These are phyloP conservation scores for Spergularia bocconei DNA, from an alignment of 148 eudicot genomes.

Conservation along the genomic window DNA sequence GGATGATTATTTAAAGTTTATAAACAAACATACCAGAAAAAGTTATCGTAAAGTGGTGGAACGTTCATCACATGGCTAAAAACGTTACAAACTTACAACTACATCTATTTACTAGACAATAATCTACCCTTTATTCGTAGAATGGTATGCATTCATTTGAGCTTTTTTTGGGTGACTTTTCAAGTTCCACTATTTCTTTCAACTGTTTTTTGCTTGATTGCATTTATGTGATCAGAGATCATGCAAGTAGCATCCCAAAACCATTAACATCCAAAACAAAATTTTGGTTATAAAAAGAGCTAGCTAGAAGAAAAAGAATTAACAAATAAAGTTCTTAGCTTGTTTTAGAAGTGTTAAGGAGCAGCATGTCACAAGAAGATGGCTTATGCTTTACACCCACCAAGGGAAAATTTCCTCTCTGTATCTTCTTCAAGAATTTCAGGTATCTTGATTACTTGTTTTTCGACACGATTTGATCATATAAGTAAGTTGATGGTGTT, in stretches of 20 bases:
- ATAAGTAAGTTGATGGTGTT: neutral
- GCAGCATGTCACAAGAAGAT: slow-evolving; percentile 41
- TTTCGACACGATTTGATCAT: neutral
- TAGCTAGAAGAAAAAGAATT: neutral
- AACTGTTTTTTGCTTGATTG: slow-evolving; percentile 2
- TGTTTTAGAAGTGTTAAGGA: neutral
- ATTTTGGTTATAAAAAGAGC: neutral
- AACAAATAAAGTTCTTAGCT: slow-evolving; percentile 2
- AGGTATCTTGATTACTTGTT: slow-evolving; percentile 30
- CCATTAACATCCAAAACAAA: neutral
- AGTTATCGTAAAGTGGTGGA: no score
- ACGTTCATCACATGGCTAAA: no score
- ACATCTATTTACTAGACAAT: no score
- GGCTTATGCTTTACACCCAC: slow-evolving; percentile 31
- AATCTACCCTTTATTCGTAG: no score
- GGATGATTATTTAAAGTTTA: neutral
- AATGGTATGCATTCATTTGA: neutral
- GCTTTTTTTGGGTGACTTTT: neutral
- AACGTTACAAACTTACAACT: no score
- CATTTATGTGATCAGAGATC: neutral
- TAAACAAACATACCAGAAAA: no score
- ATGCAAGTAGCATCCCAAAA: slow-evolving; percentile 12
- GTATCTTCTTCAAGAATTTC: slow-evolving; percentile 44
- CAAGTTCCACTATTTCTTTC: neutral
- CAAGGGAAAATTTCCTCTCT: slow-evolving; percentile 38